Base-by-base conservation (phyloP, 2,329 filamentous ascomycete genomes). In the Trichoderma lentiforme region DNA sequence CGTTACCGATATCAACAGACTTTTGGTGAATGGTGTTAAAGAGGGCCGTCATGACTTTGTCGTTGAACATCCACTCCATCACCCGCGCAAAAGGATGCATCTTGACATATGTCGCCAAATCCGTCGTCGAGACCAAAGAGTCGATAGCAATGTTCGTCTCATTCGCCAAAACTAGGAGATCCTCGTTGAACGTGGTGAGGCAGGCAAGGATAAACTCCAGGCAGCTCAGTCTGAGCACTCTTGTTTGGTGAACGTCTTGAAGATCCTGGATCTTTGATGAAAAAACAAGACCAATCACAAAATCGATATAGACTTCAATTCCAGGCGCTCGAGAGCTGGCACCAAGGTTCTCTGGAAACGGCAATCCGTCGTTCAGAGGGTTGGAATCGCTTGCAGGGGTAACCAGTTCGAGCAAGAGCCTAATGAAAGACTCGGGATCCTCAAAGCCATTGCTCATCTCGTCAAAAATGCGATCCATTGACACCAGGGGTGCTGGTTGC, bases 41-140 rank as follows among this genome's bases (percentile, higher is more conserved):
- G 2, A 99, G 83, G 15, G 91, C 89, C 74, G 88, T 89, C 77
- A 97, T 89, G 26, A 98, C 93, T 74, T 92, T 93, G 77, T 97
- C 93, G 79, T 97, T 98, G 81, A 97, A 97, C 82, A 99, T 89
- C 94, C 96, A 98, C 79, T 99, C 96, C 93, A 98, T 98, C 18
- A 97, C 91, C 72, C 97, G 90, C 3, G 93, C 91, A 78, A 98
- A 99, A 0, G 97, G 95, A 82, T 99, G 97, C 68, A 97, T 87
- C 28, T 90, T 89, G 72, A 96, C 90, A 79, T 99, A 99, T 6
- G 88, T 87, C 64, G 90, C 89, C 5, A 98, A 85, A 71, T 93
- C 92, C 3, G 91, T 92, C 4, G 93, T 87, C 56, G 87, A 87
- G 74, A 97, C 93, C 18, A 92, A 89, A 11, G 87, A 83, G 79